Conservation (phyloP, 495 filamentous ascomycete species). For the Aspergillus carlsbadensis region DNA sequence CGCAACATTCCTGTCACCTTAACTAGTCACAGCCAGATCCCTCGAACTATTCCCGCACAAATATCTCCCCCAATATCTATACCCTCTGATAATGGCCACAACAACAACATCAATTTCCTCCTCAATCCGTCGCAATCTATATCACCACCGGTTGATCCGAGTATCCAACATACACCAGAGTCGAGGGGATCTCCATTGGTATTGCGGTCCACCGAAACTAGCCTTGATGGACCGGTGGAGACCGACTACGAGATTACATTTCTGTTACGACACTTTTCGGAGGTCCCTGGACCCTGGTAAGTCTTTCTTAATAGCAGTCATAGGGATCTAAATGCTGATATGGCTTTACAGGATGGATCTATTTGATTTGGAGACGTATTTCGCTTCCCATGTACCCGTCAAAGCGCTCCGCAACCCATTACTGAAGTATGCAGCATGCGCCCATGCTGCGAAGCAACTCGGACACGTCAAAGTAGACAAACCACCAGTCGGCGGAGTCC, state of each 20-base stretch:
- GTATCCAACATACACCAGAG: slow-evolving; percentile 35
- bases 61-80: slow-evolving; percentile 40
- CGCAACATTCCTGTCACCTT: slow-evolving; percentile 21
- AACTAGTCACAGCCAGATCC: slow-evolving; percentile 32
- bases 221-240: slow-evolving; percentile 34
- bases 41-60: slow-evolving; percentile 34
- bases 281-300: slow-evolving; percentile 58
- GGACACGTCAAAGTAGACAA: slow-evolving; percentile 52
- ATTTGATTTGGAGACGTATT: slow-evolving; percentile 60
- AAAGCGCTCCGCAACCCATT: slow-evolving; percentile 55
- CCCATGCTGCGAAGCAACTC: slow-evolving; percentile 62
- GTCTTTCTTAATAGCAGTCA: no score
- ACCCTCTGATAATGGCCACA: slow-evolving; percentile 38
- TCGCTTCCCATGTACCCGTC: slow-evolving; percentile 58
- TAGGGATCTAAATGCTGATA: slow-evolving; percentile 15
- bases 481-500: slow-evolving; percentile 48
- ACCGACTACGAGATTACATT: slow-evolving; percentile 59
- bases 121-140: slow-evolving; percentile 53
- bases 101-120: slow-evolving; percentile 57
- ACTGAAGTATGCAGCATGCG: slow-evolving; percentile 59
- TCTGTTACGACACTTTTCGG: slow-evolving; percentile 60
- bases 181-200: slow-evolving; percentile 31
- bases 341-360: slow-evolving; percentile 58
- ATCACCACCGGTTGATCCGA: slow-evolving; percentile 49
- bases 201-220: slow-evolving; percentile 21